Evolutionary conservation across 169 alveolate species (phyloP), one percentile per base, ranked within the genome.

Genomic region (Plasmodium gonderi): DNA sequence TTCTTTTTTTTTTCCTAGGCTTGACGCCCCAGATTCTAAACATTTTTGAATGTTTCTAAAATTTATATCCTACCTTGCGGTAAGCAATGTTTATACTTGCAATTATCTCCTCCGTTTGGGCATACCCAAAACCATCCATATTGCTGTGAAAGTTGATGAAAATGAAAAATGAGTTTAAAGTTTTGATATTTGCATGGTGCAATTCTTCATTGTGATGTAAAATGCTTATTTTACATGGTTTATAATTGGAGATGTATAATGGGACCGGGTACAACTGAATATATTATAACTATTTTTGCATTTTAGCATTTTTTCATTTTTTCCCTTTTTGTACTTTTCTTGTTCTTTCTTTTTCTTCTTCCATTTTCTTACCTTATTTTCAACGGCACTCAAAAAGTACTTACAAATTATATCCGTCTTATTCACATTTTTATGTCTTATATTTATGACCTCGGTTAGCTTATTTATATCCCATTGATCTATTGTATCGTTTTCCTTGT

Each of bases 51-150:
- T 80, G 91, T 92, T 17, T 95, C 95, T 74, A 91, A 94, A 44
- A 94, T 92, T 49, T 97, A 60, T 3, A 96, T 95, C 91, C 94
- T 96, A 78, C 99, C 99, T 77, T 97, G 98, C 3, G 99, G 99
- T 29, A 99, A 96, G 87, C 99, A 97, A 94, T 99, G 99, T 60
- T 99, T 97, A 93, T 99, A 99, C 89, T 97, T 98, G 93, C 99
- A 99, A 29, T 96, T 97, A 80, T 98, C 99, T 20, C 99, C 99
- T 36, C 99, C 99, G 92, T 99, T 98, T 3, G 99, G 99, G 78
- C 99, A 99, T 77, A 97, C 98, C 99, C 99, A 99, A 92, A 98
- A 98, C 99, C 99, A 99, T 17, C 99, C 99, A 93, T 98, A 98
- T 81, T 96, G 95, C 96, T 97, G 77, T 33, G 92, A 11, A 36